Percentiles rank a stretch among this genome's conserved stretches.
phyloP scores from a whole-genome alignment of 805 yeast species.

The Candida tammaniensis region DNA sequence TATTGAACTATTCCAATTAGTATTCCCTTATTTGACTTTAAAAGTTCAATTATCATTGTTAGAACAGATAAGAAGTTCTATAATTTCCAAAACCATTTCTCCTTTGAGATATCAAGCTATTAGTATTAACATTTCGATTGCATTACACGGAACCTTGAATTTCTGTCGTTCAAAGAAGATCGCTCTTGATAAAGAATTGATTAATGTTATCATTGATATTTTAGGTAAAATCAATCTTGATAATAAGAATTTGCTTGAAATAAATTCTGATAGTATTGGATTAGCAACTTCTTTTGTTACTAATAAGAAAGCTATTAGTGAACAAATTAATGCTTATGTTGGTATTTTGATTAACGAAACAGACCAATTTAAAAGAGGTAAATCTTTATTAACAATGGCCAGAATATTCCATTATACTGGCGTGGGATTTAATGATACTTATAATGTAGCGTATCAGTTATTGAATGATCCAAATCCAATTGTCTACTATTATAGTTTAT shows the following conservation, averaged over 20 bases:
- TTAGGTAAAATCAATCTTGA: slow-evolving; percentile 39
- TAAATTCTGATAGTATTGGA: slow-evolving; percentile 61
- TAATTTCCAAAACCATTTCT: slow-evolving; percentile 36
- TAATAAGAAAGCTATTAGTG: slow-evolving; percentile 15
- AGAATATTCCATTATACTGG: slow-evolving; percentile 26
- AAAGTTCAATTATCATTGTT: slow-evolving; percentile 86
- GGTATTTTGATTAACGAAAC: slow-evolving; percentile 64
- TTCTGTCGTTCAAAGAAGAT: slow-evolving; percentile 18
- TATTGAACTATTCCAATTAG: slow-evolving; percentile 67
- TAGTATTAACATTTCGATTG: slow-evolving; percentile 58
- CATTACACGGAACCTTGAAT: slow-evolving; percentile 52
- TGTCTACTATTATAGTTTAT: slow-evolving; percentile 72
- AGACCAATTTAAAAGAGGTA: slow-evolving; percentile 61
- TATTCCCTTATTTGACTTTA: slow-evolving; percentile 67
- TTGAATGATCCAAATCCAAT: slow-evolving; percentile 80
- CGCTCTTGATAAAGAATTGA: slow-evolving; percentile 30
- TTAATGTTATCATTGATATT: slow-evolving; percentile 49
- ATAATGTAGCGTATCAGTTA: slow-evolving; percentile 58
- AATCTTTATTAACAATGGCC: slow-evolving; percentile 26
- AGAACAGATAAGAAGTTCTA: slow-evolving; percentile 64
- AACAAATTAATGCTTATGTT: slow-evolving; percentile 34
- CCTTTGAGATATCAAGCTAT: slow-evolving; percentile 46
- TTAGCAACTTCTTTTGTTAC: slow-evolving; percentile 29
- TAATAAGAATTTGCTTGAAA: slow-evolving; percentile 39
- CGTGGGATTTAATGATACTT: slow-evolving; percentile 39